Evolutionary conservation across 2,329 filamentous ascomycete species (phyloP), one percentile per base, ranked within the genome.

Genomic region (Malbranchea zuffiana): DNA sequence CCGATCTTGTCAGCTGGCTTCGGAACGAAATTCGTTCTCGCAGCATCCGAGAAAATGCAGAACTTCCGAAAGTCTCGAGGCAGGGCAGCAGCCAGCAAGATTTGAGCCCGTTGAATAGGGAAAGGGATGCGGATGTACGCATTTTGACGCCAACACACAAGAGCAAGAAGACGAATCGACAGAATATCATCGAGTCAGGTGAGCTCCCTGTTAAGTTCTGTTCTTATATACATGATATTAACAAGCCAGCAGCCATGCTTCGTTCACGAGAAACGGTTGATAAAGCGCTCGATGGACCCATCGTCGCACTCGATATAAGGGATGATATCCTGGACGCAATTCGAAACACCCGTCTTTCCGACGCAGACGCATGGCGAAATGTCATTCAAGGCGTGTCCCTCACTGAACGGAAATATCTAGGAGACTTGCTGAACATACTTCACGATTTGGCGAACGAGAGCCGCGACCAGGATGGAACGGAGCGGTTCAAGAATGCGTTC

Each of bases 151-250:
- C 82, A 1, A 80, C 83, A 40, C 87, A 85, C 33, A 78, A 80
- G 50, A 85, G 79, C 58, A 95, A 94, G 61, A 96, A 95, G 65
- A 82, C 81, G 45, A 95, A 94, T 60, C 78, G 88, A 36, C 78
- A 78, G 52, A 79, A 79, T 18, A 85, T 96, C 33, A 78, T 95
- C 32, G 84, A 93, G 55, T 81, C 87, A 47, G 80, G 80, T 43
- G 75, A 75, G 59, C 56, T 54, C 39, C 69, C 65, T 35, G 31
- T 34, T 16, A 5, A 5, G 15, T 16, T 37, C 13, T 25, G 12
- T 28, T 24, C 11, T 10, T 13, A 15, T 3, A 19, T 15, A 5
- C 19, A 21, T 16, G 37, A 25, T 44, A 54, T 33, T 41, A 46
- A 7, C 29, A 30, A 8, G 16, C n/a, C 23, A 43, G 29, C 43